phyloP scores from a whole-genome alignment of 768 basidiomycete genomes.

The Sarcomyxa edulis region DNA sequence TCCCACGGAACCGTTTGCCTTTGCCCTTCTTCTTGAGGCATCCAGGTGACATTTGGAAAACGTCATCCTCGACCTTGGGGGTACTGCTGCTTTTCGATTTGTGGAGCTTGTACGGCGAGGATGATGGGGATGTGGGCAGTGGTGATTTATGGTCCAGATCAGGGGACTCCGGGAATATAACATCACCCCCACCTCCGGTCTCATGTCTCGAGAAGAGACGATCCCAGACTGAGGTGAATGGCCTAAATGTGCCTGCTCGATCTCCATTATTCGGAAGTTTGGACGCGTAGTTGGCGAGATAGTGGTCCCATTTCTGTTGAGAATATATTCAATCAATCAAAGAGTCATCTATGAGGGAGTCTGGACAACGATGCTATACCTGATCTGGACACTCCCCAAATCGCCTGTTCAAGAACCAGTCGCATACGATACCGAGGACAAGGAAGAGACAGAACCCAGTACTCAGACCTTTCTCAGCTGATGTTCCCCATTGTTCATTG shows the following conservation, averaged over 20 bases:
- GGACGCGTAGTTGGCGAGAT: slow-evolving; percentile 52
- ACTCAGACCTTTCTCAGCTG: slow-evolving; percentile 52
- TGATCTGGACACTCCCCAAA: slow-evolving; percentile 69
- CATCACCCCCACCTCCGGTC: slow-evolving; percentile 1
- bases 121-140: not conserved
- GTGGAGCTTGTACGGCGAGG: slow-evolving; percentile 5
- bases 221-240: slow-evolving; percentile 48
- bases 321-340: slow-evolving; percentile 2
- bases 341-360: not conserved
- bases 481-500: slow-evolving; percentile 59
- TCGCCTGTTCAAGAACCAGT: slow-evolving; percentile 50
- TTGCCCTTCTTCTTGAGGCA: slow-evolving; percentile 16
- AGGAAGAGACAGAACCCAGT: slow-evolving; percentile 52
- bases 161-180: slow-evolving; percentile 1
- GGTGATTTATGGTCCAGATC: slow-evolving; percentile 8
- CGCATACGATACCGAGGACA: slow-evolving; percentile 36
- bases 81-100: no score
- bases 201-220: slow-evolving; percentile 29
- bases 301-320: slow-evolving; percentile 62
- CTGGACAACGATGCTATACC: slow-evolving; percentile 26
- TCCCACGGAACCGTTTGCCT: slow-evolving; percentile 12
- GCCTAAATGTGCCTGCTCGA: slow-evolving; percentile 55
- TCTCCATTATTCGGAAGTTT: slow-evolving; percentile 48
- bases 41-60: slow-evolving; percentile 17
- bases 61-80: slow-evolving; percentile 6